These are phyloP conservation scores for Mortierella sp. DNA, from an alignment of 371 early-diverging fungal species.

Conservation along the genomic window DNA sequence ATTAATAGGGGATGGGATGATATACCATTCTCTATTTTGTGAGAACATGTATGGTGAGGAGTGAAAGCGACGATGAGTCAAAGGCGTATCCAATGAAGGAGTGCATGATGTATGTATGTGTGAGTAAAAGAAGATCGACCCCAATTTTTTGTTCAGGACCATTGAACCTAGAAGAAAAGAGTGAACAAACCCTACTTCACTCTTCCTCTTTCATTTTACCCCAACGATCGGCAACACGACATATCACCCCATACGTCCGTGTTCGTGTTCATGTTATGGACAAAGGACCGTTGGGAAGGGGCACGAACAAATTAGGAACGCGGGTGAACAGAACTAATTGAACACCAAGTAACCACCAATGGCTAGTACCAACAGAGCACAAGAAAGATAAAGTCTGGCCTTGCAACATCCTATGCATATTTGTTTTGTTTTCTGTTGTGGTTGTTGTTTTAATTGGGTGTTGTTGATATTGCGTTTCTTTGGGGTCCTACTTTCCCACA, in stretches of 20 bases:
- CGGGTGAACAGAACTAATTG: not conserved
- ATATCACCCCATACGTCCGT: not conserved
- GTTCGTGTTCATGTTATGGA: not conserved
- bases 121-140: not conserved
- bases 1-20: not conserved
- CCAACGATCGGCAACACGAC: not conserved
- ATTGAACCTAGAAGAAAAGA: not conserved
- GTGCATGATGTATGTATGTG: not conserved
- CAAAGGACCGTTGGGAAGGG: not conserved
- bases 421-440: not conserved
- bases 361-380: too few species aligned
- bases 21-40: too few species aligned
- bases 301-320: not conserved
- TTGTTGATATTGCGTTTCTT: not conserved
- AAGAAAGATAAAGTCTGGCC: not conserved
- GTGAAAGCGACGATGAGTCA: too few species aligned
- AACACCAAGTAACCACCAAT: not conserved
- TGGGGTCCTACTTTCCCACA: not conserved
- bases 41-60: not conserved
- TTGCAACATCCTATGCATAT: not conserved
- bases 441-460: not conserved
- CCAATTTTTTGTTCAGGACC: not conserved
- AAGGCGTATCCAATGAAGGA: too few species aligned
- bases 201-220: not conserved
- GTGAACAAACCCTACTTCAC: not conserved